Base-by-base conservation (phyloP, 306 rosid species). In the Fragaria vesca region DNA sequence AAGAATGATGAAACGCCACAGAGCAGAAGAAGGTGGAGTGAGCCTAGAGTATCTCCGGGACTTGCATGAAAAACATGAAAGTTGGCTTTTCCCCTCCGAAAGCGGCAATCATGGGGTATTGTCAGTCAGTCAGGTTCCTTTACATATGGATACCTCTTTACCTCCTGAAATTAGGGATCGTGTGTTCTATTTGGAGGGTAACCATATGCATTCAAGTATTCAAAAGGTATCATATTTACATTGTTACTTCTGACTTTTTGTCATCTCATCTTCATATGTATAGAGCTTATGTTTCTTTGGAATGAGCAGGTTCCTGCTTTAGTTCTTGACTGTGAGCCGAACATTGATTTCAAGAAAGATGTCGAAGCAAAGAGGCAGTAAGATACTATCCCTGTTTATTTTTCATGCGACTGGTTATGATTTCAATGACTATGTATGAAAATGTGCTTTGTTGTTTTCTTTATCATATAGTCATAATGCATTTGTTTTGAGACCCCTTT, bases 141-240 rank as follows among this genome's bases (percentile, higher is more conserved):
- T 69, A 4, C 93, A 87, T 15, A 61, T 91, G 66, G 98, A 95
- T 82, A 89, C 75, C 81, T 82, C 97, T 65, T 85, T 95, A 81
- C 96, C 91, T 78, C 96, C 97, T 68, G 96, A 89, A 32, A 95
- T 92, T 63, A 86, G 85, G 70, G 98, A 93, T 63, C 97, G 98
- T 51, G 98, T 95, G 38, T 95, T 95, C 84, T 95, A 87, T 87
- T 85, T 92, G 72, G 95, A 95, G 88, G 98, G 98, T 70, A 82
- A 90, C 80, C 98, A 93, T 86, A 92, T 95, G 98, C 98, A 95
- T 84, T 88, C 97, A 61, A 91, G 99, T 82, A 93, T 95, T 83
- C 99, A 95, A 78, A 92, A 91, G 99, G 99, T 95, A 82, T 58
- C 55, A 7, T 75, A 51, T 71, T 48, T 83, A 38, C 43, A 72